Evolutionary conservation across 305 asterid species (phyloP), one percentile per base, ranked within the genome.

Genomic region (Fraxinus xanthoxyloides): DNA sequence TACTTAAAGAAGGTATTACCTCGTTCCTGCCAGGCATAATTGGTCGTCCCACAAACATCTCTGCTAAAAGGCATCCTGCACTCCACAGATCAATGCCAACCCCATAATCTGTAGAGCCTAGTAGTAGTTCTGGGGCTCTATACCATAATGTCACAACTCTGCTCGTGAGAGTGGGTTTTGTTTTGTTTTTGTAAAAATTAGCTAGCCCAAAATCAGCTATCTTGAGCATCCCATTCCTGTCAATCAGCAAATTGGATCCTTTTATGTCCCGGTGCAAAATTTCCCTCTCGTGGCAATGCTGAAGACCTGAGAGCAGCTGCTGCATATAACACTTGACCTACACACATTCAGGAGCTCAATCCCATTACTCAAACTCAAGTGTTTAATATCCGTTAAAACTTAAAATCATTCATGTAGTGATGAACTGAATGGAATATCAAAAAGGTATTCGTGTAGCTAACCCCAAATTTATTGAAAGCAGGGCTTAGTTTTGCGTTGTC

Each of bases 31-130:
- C 92, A 82, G 87, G 86, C 8, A 90, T 82, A 78, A 90, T 81
- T 48, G 92, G 91, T 54, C 89, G 86, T 54, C 93, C 93, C 15
- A 85, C 19, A 23, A 88, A 90, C n/a, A 90, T 85, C 51, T 90
- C 93, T 6, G 91, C 90, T 43, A 90, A 89, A 69, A 90, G 88
- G 54, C 93, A 90, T 19, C 93, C 92, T 0, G 82, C 88, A 36
- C 93, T 90, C 93, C 93, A 90, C 7, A 90, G 67, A 79, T 90
- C 93, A 35, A 90, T 84, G 0, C 85, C 83, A 61, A 86, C 88
- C 3, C 92, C 93, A 13, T 90, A 90, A 67, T 72, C 72, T 1
- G 90, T 90, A 0, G 92, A 70, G 40, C 93, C 91, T 84, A 90
- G 13, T 13, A 90, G 93, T 17, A 90, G 92, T 65, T 90, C 7